Percentiles rank a stretch among this genome's conserved stretches.
phyloP scores from a whole-genome alignment of 345 rosid species.

The Rhizophora mangle region DNA sequence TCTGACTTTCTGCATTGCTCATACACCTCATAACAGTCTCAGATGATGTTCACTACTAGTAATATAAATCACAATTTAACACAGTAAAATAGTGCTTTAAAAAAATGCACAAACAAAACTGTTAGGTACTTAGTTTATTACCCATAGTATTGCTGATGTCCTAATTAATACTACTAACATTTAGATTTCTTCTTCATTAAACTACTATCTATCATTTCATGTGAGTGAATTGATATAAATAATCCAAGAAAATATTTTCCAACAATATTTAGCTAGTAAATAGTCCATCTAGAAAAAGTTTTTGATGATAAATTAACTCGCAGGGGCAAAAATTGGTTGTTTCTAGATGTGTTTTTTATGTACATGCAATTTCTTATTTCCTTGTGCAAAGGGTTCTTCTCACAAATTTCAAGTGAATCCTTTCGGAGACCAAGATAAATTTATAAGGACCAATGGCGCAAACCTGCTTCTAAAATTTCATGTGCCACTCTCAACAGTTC shows the following conservation, averaged over 20 bases:
- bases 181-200: background rate
- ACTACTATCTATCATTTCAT: background rate
- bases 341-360: background rate
- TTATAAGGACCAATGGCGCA: constrained; percentile 17
- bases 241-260: background rate
- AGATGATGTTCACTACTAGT: no score
- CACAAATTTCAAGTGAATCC: constrained; percentile 5
- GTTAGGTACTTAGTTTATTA: no score
- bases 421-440: constrained; percentile 6
- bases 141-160: no score
- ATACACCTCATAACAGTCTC: no score
- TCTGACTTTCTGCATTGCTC: no score
- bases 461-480: constrained; percentile 83
- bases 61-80: no score
- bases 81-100: no score
- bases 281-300: background rate
- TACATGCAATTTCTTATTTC: constrained; percentile 1
- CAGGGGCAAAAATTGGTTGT: no score
- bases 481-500: constrained; percentile 63
- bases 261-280: background rate
- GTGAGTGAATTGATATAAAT: background rate
- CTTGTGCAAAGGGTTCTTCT: background rate
- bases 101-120: no score
- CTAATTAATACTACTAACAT: no score
- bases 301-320: no score